Evolutionary conservation across 345 rosid genomes (phyloP), one percentile per base, ranked within the genome.

Genomic region (Populus pruinosa): DNA sequence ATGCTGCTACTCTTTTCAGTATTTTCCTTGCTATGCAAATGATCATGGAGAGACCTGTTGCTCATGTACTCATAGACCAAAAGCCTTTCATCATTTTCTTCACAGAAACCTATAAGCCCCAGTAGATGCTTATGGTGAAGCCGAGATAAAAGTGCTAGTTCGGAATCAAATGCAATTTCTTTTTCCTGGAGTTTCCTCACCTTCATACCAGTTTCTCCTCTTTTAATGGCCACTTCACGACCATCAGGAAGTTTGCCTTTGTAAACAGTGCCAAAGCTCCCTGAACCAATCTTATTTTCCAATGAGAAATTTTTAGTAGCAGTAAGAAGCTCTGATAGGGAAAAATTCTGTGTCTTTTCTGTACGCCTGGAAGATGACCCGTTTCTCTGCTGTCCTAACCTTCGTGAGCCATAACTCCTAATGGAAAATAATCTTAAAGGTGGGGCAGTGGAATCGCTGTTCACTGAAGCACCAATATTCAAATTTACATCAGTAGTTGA

Each of bases 51-150:
- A 2, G 90, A 56, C 1, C 92, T 90, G 69, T 91, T 89, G 86
- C 79, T 82, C 90, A 91, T 83, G 84, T 87, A 89, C 80, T 91
- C 87, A 27, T 86, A 91, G 39, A 91, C 92, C 77, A 88, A 33
- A 73, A 91, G 90, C 80, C 85, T 84, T 71, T 91, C 94, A 17
- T 87, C 87, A 14, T 67, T 75, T 12, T 89, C 94, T 16, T 89
- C 88, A 79, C 94, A 89, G 84, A 84, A 91, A 36, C 94, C 94
- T 3, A 85, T 71, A 14, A 91, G 74, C 8, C 86, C 85, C 1
- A 91, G 90, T 39, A 91, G 77, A 84, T 91, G 92, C 84, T 87
- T 91, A 70, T 91, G 94, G 79, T 91, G 89, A 67, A 91, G 80
- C 50, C 91, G 78, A 0, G 92, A 84, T 63, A 87, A 69, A 8